Evolutionary conservation across 768 basidiomycete species (phyloP).

Genomic region (Rhizopogon vinicolor): DNA sequence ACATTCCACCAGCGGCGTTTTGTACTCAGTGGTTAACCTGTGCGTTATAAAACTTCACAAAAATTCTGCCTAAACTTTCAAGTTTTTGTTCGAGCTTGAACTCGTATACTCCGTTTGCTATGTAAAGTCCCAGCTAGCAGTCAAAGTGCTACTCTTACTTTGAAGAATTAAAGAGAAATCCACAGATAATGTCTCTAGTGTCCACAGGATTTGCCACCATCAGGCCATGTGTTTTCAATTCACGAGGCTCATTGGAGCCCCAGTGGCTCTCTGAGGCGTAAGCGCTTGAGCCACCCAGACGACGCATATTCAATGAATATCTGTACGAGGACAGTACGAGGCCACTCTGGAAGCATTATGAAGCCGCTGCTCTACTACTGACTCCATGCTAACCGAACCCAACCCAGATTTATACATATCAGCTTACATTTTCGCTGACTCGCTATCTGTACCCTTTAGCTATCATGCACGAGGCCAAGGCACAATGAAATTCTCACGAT

Average conservation of each 20-base stretch:
- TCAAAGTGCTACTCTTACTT: neutral
- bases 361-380: neutral
- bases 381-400: neutral
- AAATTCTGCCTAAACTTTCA: neutral
- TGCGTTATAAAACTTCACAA: neutral
- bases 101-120: too few relatives aligned
- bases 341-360: too few relatives aligned
- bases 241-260: neutral
- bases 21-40: too few relatives aligned
- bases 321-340: too few relatives aligned
- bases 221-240: neutral
- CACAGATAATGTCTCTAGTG: neutral
- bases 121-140: neutral
- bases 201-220: neutral
- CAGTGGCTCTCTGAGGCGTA: too few relatives aligned
- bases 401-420: neutral
- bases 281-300: too few relatives aligned
- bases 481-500: slow-evolving; percentile 1
- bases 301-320: too few relatives aligned
- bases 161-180: neutral
- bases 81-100: neutral
- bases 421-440: neutral
- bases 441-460: neutral
- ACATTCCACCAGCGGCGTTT: too few relatives aligned
- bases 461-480: neutral